phyloP scores from a whole-genome alignment of 257 asterid genomes.

The Parsonsia alboflavescens region DNA sequence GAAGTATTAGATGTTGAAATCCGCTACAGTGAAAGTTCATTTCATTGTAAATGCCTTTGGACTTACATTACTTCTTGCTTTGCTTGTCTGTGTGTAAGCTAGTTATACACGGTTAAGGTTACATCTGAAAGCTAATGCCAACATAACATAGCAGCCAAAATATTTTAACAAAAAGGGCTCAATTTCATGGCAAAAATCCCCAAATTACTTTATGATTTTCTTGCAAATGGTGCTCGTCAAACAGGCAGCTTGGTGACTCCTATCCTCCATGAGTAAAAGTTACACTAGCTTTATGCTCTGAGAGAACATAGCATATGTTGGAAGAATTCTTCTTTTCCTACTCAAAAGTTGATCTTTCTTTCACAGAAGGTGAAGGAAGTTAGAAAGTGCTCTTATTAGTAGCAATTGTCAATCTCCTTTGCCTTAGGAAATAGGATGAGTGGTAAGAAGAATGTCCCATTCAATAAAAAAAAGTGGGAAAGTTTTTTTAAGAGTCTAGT shows the following conservation, averaged over 20 bases:
- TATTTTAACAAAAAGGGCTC: neutral
- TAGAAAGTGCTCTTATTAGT: slow-evolving; percentile 3
- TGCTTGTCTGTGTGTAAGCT: too few relatives aligned
- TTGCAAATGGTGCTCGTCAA: neutral
- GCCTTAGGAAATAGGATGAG: neutral
- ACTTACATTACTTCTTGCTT: too few relatives aligned
- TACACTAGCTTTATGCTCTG: neutral
- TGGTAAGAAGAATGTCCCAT: neutral
- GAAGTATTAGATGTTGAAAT: too few relatives aligned
- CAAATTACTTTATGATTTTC: slow-evolving; percentile 8
- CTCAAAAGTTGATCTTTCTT: neutral
- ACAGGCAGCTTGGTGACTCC: neutral
- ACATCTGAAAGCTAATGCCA: neutral
- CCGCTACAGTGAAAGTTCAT: too few relatives aligned
- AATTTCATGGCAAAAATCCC: too few relatives aligned
- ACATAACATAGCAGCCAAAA: neutral
- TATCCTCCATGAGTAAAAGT: slow-evolving; percentile 4
- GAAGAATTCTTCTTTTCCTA: neutral
- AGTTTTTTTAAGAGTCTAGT: neutral
- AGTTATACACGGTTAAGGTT: slow-evolving; percentile 17
- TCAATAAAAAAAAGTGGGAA: slow-evolving; percentile 8
- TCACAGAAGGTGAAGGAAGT: neutral
- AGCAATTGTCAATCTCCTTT: slow-evolving; percentile 14
- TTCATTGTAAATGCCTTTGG: too few relatives aligned
- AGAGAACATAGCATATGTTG: neutral